Conservation (phyloP, 2,329 filamentous ascomycete species). For the Cordyceps farinosa region DNA sequence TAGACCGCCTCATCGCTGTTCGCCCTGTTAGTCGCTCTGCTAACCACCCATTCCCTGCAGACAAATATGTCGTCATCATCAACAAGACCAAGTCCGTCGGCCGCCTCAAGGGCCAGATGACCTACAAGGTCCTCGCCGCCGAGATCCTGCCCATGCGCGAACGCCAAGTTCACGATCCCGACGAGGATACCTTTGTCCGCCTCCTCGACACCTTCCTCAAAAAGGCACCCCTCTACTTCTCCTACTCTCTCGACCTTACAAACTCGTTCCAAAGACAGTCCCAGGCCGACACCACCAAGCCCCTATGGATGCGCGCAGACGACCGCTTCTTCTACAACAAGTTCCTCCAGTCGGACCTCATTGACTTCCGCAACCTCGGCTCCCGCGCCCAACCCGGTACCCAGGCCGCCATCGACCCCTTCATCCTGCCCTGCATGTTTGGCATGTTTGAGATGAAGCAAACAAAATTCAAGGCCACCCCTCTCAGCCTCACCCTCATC, state of each 20-base stretch:
- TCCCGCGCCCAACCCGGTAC: conserved; percentile 62
- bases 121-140: conserved; percentile 87
- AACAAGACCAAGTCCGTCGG: conserved; percentile 91
- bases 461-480: conserved; percentile 78
- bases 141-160: conserved; percentile 94
- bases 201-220: conserved; percentile 80
- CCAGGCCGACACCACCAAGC: conserved; percentile 64
- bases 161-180: conserved; percentile 82
- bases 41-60: conserved; percentile 32
- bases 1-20: neutral
- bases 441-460: conserved; percentile 91
- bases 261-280: conserved; percentile 96
- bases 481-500: conserved; percentile 81
- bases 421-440: conserved; percentile 92
- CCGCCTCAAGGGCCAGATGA: conserved; percentile 88
- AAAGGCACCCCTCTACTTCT: conserved; percentile 92
- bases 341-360: conserved; percentile 85
- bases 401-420: conserved; percentile 79
- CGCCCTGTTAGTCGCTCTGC: conserved; percentile 3
- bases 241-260: conserved; percentile 93
- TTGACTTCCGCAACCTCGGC: conserved; percentile 72
- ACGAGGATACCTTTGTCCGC: conserved; percentile 87
- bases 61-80: conserved; percentile 97
- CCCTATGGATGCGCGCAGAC: conserved; percentile 88
- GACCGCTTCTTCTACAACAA: conserved; percentile 99